Conservation (phyloP, 768 basidiomycete genomes). For the Naganishia onofrii region DNA sequence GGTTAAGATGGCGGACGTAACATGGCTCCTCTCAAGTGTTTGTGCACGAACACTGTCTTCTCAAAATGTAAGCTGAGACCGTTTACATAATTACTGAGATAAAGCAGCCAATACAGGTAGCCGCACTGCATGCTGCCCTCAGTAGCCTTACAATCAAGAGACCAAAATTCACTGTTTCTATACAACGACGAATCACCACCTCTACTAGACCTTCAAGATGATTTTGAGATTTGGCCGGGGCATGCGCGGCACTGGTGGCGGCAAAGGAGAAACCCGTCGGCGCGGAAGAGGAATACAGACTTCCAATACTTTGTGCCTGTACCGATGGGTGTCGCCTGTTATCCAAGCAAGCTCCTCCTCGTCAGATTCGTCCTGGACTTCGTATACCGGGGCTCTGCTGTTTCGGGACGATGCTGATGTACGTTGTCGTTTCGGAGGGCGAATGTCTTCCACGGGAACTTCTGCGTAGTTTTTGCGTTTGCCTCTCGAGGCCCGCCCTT, state of each 20-base stretch:
- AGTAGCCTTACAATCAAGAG: neutral
- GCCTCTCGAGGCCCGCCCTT: slow-evolving; percentile 1
- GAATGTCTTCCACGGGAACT: neutral
- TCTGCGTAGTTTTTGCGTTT: slow-evolving; percentile 8
- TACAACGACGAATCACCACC: too few relatives aligned
- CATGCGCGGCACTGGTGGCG: neutral
- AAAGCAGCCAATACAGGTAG: too few relatives aligned
- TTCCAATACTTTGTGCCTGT: neutral
- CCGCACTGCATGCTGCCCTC: too few relatives aligned
- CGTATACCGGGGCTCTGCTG: neutral
- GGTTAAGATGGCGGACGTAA: too few relatives aligned
- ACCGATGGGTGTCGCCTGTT: neutral
- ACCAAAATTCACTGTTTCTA: neutral
- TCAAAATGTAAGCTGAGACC: neutral
- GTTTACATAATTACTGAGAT: neutral
- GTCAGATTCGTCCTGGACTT: neutral
- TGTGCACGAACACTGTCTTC: too few relatives aligned
- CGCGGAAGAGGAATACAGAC: neutral
- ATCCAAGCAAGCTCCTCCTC: neutral
- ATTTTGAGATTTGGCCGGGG: slow-evolving; percentile 17
- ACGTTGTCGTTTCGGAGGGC: slow-evolving; percentile 4
- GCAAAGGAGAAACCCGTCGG: neutral
- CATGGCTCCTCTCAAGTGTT: too few relatives aligned
- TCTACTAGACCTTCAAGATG: neutral
- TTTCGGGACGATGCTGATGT: neutral